Conservation (phyloP, 176 grass and related monocot genomes). For the Elymus sibiricus region DNA sequence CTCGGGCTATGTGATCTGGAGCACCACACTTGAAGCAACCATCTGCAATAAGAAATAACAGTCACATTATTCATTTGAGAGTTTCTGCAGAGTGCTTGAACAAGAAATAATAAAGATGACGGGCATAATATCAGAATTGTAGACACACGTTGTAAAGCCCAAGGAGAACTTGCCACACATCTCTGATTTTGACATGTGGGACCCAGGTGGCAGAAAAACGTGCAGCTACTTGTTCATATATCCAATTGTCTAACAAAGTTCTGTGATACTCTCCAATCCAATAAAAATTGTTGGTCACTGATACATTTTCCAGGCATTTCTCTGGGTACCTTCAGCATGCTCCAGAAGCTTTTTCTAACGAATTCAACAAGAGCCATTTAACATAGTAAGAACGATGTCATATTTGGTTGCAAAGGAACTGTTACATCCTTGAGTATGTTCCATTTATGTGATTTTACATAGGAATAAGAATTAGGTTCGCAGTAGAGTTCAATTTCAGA, state of each 20-base stretch:
- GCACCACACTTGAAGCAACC: slow-evolving; percentile 97
- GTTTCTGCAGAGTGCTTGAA: background rate
- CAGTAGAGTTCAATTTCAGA: background rate
- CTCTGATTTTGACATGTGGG: background rate
- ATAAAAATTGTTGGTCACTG: background rate
- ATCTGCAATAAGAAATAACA: slow-evolving; percentile 40
- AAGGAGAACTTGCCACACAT: background rate
- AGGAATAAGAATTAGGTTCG: background rate
- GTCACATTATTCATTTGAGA: background rate
- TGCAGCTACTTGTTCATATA: background rate
- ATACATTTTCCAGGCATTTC: background rate
- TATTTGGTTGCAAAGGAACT: slow-evolving; percentile 3
- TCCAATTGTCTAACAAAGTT: background rate
- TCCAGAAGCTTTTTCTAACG: background rate
- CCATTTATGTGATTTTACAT: background rate
- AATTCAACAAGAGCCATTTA: background rate
- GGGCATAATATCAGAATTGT: background rate
- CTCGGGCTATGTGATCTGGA: slow-evolving; percentile 70
- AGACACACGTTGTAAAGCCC: background rate
- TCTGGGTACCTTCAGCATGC: background rate
- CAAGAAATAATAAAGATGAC: slow-evolving; percentile 6
- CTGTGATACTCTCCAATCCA: background rate
- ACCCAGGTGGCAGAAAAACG: background rate
- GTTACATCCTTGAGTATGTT: background rate
- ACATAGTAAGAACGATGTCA: background rate